These are phyloP conservation scores for Zygoascus meyerae DNA, from an alignment of 1,139 yeast genomes.

Conservation along the genomic window DNA sequence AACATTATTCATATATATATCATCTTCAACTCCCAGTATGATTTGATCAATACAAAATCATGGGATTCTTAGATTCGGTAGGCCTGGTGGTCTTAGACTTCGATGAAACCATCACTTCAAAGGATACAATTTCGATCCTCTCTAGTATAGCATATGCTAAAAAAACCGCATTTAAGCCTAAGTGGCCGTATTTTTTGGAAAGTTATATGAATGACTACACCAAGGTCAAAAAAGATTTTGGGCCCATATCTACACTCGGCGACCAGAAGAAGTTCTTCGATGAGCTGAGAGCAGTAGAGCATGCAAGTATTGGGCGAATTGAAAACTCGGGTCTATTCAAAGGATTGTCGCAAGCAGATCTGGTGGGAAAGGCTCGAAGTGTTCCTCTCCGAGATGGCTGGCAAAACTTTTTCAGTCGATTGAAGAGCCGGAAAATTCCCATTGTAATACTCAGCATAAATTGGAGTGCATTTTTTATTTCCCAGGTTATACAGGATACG, in stretches of 20 bases:
- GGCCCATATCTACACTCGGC: slow-evolving; percentile 22
- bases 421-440: slow-evolving; percentile 34
- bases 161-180: slow-evolving; percentile 38
- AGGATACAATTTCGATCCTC: slow-evolving; percentile 51
- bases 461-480: slow-evolving; percentile 55
- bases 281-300: slow-evolving; percentile 45
- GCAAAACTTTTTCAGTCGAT: slow-evolving; percentile 33
- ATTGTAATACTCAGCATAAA: slow-evolving; percentile 54
- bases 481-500: slow-evolving; percentile 32
- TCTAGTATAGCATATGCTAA: slow-evolving; percentile 46
- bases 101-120: slow-evolving; percentile 63
- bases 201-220: slow-evolving; percentile 41
- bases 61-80: slow-evolving; percentile 10
- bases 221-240: slow-evolving; percentile 14
- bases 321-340: slow-evolving; percentile 40
- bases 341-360: slow-evolving; percentile 36
- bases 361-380: slow-evolving; percentile 35
- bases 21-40: no score
- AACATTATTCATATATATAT: no score
- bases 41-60: no score
- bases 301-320: slow-evolving; percentile 46
- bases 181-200: slow-evolving; percentile 43
- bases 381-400: slow-evolving; percentile 45
- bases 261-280: slow-evolving; percentile 44
- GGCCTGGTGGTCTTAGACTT: slow-evolving; percentile 46